These are phyloP conservation scores for Tetrapisispora arboricola DNA, from an alignment of 805 yeast species.

Conservation along the genomic window DNA sequence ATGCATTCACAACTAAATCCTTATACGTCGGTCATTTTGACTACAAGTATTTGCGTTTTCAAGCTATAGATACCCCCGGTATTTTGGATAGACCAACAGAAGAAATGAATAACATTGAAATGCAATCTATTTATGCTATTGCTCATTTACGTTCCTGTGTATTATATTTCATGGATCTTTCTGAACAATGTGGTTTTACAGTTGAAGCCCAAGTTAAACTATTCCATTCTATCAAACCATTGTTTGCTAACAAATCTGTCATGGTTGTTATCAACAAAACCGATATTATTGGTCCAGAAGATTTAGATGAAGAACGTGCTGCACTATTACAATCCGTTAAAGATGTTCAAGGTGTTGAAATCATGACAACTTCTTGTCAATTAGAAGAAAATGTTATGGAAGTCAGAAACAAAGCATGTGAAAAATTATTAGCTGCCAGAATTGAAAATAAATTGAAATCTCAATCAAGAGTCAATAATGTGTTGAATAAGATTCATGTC, in stretches of 20 bases:
- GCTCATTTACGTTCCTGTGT: constrained; percentile 97
- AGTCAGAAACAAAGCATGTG: constrained; percentile 95
- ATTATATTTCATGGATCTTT: constrained; percentile 93
- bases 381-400: constrained; percentile 92
- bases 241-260: constrained; percentile 93
- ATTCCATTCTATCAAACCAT: constrained; percentile 93
- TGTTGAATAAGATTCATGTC: constrained; percentile 91
- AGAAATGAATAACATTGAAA: constrained; percentile 98
- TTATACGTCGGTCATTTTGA: constrained; percentile 97
- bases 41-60: constrained; percentile 93
- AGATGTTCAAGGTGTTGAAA: constrained; percentile 72
- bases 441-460: constrained; percentile 95
- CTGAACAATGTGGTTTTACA: constrained; percentile 98
- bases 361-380: constrained; percentile 87
- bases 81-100: constrained; percentile 97
- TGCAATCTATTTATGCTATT: constrained; percentile 98
- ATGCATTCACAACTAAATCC: constrained; percentile 97
- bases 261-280: constrained; percentile 92
- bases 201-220: constrained; percentile 95
- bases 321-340: constrained; percentile 56
- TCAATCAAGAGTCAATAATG: constrained; percentile 76
- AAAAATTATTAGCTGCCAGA: constrained; percentile 87
- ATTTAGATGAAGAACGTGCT: constrained; percentile 67
- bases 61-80: constrained; percentile 99
- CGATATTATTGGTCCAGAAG: constrained; percentile 80